Percentiles rank a stretch among this genome's conserved stretches.
Evolutionary conservation across 2,329 filamentous ascomycete species (phyloP).

Genomic region (Ascochyta clinopodiicola): DNA sequence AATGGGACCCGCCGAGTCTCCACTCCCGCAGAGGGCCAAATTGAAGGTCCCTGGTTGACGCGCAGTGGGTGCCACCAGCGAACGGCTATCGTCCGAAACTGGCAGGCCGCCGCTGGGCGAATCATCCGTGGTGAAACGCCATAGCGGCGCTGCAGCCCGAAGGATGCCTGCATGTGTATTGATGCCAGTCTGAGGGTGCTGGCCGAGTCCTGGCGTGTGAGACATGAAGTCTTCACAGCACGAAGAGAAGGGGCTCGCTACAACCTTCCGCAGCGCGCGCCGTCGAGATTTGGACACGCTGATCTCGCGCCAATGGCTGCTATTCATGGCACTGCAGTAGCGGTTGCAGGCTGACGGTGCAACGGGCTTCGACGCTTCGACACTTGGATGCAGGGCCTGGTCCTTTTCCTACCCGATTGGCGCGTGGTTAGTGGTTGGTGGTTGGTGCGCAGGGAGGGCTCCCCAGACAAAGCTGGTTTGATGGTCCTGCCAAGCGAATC

Average conservation of each 20-base stretch:
- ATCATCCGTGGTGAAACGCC: conserved; percentile 25
- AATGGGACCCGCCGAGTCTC: conserved; percentile 18
- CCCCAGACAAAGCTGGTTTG: conserved; percentile 32
- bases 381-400: conserved; percentile 27
- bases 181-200: background rate
- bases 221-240: too few species aligned
- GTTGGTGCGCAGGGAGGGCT: conserved; percentile 20
- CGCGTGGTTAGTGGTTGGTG: background rate
- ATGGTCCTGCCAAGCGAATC: conserved; percentile 28
- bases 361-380: conserved; percentile 20
- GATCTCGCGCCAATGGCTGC: conserved; percentile 13
- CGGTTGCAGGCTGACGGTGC: conserved; percentile 16
- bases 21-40: conserved; percentile 19
- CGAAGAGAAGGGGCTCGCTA: background rate
- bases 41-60: conserved; percentile 22
- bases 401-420: conserved; percentile 27
- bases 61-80: conserved; percentile 25
- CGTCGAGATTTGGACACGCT: conserved; percentile 2
- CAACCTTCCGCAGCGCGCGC: background rate
- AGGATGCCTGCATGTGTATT: background rate
- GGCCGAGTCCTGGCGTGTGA: too few species aligned
- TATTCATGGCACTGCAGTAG: conserved; percentile 16
- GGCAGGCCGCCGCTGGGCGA: conserved; percentile 26
- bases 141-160: conserved; percentile 17
- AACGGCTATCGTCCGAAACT: conserved; percentile 24